These are phyloP conservation scores for Poa annua DNA, from an alignment of 176 grass and related monocot genomes.

Conservation along the genomic window DNA sequence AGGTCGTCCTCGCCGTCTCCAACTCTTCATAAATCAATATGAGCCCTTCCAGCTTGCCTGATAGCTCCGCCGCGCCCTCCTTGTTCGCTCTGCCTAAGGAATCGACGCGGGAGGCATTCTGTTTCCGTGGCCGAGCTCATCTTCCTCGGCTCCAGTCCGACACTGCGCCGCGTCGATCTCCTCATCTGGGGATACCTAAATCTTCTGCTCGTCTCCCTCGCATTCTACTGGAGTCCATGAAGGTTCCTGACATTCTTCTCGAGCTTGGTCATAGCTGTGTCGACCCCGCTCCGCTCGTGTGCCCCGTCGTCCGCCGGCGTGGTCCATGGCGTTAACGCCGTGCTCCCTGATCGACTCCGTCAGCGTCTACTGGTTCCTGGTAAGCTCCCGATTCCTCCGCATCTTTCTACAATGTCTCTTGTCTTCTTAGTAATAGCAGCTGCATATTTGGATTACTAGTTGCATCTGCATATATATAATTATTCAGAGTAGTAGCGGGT, in stretches of 20 bases:
- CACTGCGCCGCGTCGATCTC: background rate
- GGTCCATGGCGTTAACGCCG: background rate
- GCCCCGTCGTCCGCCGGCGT: background rate
- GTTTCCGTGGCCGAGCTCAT: background rate
- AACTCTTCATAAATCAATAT: background rate
- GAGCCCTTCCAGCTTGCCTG: background rate
- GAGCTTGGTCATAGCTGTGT: background rate
- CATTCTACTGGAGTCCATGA: background rate
- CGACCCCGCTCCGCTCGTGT: background rate
- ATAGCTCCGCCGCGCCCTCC: background rate
- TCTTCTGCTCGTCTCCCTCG: background rate
- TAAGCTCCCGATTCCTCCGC: too few species aligned
- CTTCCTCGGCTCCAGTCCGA: too few species aligned
- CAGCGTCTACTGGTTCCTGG: too few species aligned
- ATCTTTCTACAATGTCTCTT: too few species aligned
- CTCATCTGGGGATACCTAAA: background rate
- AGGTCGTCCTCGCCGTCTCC: background rate
- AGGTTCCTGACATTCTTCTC: background rate
- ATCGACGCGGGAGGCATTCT: background rate
- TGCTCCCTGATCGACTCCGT: too few species aligned
- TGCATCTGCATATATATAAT: too few species aligned
- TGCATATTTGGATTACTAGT: too few species aligned
- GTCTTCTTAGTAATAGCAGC: too few species aligned
- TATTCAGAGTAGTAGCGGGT: too few species aligned
- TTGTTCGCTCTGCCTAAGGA: background rate